These are phyloP conservation scores for Ogataea corticis DNA, from an alignment of 805 yeast genomes.

Conservation along the genomic window DNA sequence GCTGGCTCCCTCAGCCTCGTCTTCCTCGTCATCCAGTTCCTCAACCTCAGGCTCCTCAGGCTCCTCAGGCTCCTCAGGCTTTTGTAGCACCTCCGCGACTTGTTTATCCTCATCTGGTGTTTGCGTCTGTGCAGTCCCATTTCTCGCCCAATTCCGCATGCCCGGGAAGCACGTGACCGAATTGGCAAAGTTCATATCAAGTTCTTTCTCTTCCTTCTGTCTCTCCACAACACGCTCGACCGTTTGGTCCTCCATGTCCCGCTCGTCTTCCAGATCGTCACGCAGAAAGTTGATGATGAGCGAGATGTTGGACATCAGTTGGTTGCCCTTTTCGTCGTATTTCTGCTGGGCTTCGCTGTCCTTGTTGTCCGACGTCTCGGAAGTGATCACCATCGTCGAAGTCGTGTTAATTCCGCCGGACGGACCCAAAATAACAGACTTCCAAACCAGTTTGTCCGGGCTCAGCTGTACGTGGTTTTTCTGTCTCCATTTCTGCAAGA, in stretches of 20 bases:
- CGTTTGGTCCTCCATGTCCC: slow-evolving; percentile 59
- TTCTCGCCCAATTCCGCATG: slow-evolving; percentile 8
- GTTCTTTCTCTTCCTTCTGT: slow-evolving; percentile 34
- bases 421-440: slow-evolving; percentile 80
- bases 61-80: no score
- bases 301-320: slow-evolving; percentile 50
- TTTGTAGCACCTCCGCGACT: no score
- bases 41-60: not conserved
- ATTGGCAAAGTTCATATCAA: slow-evolving; percentile 14
- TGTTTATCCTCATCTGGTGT: no score
- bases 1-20: slow-evolving; percentile 1
- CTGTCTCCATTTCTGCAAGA: slow-evolving; percentile 50
- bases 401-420: slow-evolving; percentile 80
- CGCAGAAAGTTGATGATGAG: slow-evolving; percentile 58
- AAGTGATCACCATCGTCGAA: slow-evolving; percentile 40
- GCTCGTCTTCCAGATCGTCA: slow-evolving; percentile 68
- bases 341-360: slow-evolving; percentile 7
- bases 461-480: slow-evolving; percentile 56
- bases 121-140: not conserved
- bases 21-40: not conserved
- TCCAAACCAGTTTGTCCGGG: slow-evolving; percentile 66
- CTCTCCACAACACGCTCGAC: slow-evolving; percentile 37
- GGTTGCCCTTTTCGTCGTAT: slow-evolving; percentile 28
- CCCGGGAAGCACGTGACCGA: slow-evolving; percentile 30
- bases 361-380: slow-evolving; percentile 11